These are phyloP conservation scores for Adansonia digitata DNA, from an alignment of 345 rosid genomes.

Conservation along the genomic window DNA sequence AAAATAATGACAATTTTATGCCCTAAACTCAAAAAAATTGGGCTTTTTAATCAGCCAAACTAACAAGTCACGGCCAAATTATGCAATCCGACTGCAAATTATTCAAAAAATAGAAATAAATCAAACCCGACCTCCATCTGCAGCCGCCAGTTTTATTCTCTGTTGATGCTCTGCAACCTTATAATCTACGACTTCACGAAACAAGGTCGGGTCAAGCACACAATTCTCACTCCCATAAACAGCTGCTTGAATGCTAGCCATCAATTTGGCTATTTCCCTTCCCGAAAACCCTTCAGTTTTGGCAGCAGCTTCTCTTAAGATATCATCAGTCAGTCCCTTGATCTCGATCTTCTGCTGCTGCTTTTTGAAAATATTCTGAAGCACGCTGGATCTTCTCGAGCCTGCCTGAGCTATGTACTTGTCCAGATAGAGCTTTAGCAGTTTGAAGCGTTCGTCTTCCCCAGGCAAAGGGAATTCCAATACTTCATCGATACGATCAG, in stretches of 20 bases:
- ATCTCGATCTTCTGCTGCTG: conserved; percentile 68
- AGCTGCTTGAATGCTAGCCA: conserved; percentile 93
- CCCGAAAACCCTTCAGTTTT: conserved; percentile 89
- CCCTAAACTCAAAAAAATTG: no score
- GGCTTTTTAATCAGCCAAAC: neutral
- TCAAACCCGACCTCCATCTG: conserved; percentile 17
- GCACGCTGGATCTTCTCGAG: conserved; percentile 43
- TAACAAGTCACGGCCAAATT: neutral
- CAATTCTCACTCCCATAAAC: conserved; percentile 84
- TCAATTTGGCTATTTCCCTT: conserved; percentile 83
- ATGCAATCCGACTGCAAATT: neutral
- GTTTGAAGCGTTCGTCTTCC: conserved; percentile 78
- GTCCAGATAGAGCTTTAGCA: conserved; percentile 77
- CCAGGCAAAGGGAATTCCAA: conserved; percentile 89
- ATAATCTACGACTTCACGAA: conserved; percentile 87
- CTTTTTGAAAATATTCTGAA: conserved; percentile 48
- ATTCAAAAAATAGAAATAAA: neutral
- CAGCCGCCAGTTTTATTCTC: conserved; percentile 61
- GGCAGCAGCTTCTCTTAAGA: conserved; percentile 74
- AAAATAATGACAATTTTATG: no score
- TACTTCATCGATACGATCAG: conserved; percentile 88
- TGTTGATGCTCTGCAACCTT: conserved; percentile 95
- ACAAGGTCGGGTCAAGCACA: conserved; percentile 61
- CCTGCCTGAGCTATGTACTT: conserved; percentile 79
- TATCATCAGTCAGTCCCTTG: conserved; percentile 67